These are phyloP conservation scores for Polytrichum formosum DNA, from an alignment of 225 moss, liverwort and hornwort species.

Conservation along the genomic window DNA sequence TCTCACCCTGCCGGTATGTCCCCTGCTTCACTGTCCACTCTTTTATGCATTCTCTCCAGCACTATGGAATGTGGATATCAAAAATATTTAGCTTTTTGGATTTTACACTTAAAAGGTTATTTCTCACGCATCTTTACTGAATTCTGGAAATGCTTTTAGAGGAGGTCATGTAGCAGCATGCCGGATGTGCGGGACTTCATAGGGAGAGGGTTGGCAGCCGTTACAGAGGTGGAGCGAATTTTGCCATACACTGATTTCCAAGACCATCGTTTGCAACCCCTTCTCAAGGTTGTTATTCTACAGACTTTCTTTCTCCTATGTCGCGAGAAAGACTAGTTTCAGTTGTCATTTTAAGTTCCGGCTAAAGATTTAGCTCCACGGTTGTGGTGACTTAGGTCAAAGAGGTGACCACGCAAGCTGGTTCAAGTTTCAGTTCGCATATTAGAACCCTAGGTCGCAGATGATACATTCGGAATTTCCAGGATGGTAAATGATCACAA, in stretches of 20 bases:
- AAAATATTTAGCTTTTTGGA: background rate
- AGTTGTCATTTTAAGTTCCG: too few species aligned
- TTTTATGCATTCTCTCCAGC: background rate
- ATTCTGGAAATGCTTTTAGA: conserved; percentile 10
- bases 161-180: conserved; percentile 30
- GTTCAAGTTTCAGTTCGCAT: too few species aligned
- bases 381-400: too few species aligned
- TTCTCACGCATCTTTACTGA: background rate
- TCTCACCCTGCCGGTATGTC: background rate
- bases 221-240: conserved; percentile 67
- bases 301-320: background rate
- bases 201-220: conserved; percentile 66
- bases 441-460: too few species aligned
- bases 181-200: conserved; percentile 73
- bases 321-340: too few species aligned
- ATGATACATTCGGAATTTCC: too few species aligned
- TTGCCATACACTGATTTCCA: conserved; percentile 59
- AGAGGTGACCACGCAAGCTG: too few species aligned
- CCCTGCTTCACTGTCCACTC: conserved; percentile 12
- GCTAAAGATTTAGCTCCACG: too few species aligned
- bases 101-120: too few species aligned
- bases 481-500: too few species aligned
- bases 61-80: background rate
- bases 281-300: conserved; percentile 64
- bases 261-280: conserved; percentile 74